Evolutionary conservation across 2,329 filamentous ascomycete genomes (phyloP).

Genomic region (Calcarisporium arbuscula): DNA sequence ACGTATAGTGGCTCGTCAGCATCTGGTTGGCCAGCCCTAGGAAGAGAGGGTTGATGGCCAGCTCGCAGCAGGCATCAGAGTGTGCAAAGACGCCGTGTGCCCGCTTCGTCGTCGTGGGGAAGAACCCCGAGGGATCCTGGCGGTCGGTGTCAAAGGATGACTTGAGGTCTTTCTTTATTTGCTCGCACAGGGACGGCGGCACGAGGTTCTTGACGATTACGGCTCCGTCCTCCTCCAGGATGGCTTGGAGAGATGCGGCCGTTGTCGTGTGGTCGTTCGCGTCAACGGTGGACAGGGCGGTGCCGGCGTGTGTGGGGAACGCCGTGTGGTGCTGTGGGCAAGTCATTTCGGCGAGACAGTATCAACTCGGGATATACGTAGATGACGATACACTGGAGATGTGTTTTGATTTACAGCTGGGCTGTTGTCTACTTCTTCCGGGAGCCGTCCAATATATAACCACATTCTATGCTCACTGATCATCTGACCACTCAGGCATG

Average conservation of each 20-base stretch:
- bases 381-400: no score
- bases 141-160: slow-evolving; percentile 29
- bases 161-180: slow-evolving; percentile 30
- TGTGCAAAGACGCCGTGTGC: slow-evolving; percentile 30
- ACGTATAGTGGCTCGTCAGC: slow-evolving; percentile 27
- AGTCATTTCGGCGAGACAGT: no score
- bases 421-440: no score
- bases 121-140: slow-evolving; percentile 31
- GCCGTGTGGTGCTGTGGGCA: slow-evolving; percentile 5
- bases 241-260: slow-evolving; percentile 13
- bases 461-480: no score
- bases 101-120: slow-evolving; percentile 30
- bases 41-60: slow-evolving; percentile 27
- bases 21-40: slow-evolving; percentile 26
- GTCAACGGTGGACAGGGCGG: slow-evolving; percentile 11
- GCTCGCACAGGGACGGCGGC: slow-evolving; percentile 20
- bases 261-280: slow-evolving; percentile 15
- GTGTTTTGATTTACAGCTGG: no score
- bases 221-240: slow-evolving; percentile 25
- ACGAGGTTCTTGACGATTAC: slow-evolving; percentile 31
- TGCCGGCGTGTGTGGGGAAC: slow-evolving; percentile 17
- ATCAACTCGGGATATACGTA: no score
- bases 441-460: no score
- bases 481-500: no score
- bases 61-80: slow-evolving; percentile 31